phyloP scores from a whole-genome alignment of 257 asterid genomes.

The Haberlea rhodopensis region DNA sequence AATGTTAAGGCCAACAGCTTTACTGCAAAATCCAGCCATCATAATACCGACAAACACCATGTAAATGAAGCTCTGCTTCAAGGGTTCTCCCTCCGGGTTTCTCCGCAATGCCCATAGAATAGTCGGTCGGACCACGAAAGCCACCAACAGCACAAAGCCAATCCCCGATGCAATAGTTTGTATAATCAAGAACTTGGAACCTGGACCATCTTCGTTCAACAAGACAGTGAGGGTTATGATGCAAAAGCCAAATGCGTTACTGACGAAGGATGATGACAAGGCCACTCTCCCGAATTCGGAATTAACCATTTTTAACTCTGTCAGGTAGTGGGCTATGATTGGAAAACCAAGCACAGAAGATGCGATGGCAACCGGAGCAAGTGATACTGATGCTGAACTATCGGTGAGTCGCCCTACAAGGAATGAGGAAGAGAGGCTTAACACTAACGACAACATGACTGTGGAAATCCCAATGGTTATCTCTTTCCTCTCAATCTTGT shows the following conservation, averaged over 20 bases:
- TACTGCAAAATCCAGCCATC: constrained; percentile 28
- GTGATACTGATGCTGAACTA: constrained; percentile 5
- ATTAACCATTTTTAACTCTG: constrained; percentile 40
- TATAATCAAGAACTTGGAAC: background rate
- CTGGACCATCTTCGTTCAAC: background rate
- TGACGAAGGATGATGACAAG: constrained; percentile 28
- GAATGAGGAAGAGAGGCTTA: constrained; percentile 21
- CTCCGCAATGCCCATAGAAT: constrained; percentile 24
- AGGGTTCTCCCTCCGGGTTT: constrained; percentile 28
- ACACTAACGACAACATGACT: constrained; percentile 19
- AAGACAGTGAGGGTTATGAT: constrained; percentile 18
- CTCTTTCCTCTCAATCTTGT: constrained; percentile 31
- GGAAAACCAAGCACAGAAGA: constrained; percentile 41
- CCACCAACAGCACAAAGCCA: constrained; percentile 16
- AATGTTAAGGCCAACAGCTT: constrained; percentile 30
- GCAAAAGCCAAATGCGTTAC: constrained; percentile 31
- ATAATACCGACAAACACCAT: constrained; percentile 30
- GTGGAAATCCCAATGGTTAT: constrained; percentile 33
- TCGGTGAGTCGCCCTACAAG: background rate
- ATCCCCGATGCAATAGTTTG: background rate
- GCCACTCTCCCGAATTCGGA: constrained; percentile 45
- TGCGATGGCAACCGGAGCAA: constrained; percentile 24
- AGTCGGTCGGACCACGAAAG: constrained; percentile 30
- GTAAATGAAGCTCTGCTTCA: constrained; percentile 30
- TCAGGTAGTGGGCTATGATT: constrained; percentile 37